Evolutionary conservation across 495 filamentous ascomycete genomes (phyloP).

Genomic region (Sporormia fimetaria): DNA sequence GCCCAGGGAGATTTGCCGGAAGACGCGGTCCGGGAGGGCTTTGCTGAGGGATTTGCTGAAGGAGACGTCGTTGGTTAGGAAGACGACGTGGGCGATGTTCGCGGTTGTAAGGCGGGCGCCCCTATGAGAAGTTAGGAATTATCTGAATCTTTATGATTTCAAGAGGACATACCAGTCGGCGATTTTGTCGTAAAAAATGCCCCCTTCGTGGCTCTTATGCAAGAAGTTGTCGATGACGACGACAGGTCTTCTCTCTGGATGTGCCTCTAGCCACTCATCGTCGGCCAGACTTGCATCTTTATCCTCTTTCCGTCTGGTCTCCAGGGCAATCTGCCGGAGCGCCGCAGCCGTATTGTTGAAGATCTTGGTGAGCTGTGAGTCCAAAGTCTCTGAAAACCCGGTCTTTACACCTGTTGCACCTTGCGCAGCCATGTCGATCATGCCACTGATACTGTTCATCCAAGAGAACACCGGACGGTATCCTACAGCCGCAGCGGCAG

Average conservation of each 20-base stretch:
- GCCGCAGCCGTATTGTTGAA: slow-evolving; percentile 75
- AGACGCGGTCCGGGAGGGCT: slow-evolving; percentile 80
- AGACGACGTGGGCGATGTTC: slow-evolving; percentile 94
- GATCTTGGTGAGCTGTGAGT: slow-evolving; percentile 85
- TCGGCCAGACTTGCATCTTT: slow-evolving; percentile 62
- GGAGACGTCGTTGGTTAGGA: slow-evolving; percentile 85
- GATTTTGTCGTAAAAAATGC: slow-evolving; percentile 77
- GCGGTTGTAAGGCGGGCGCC: slow-evolving; percentile 72
- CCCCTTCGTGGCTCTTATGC: slow-evolving; percentile 60
- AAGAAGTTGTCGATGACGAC: slow-evolving; percentile 93
- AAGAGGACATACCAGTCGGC: slow-evolving; percentile 51
- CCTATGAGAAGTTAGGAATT: slow-evolving; percentile 27
- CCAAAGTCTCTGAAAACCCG: slow-evolving; percentile 88
- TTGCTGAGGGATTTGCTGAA: slow-evolving; percentile 81
- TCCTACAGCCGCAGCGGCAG: slow-evolving; percentile 73
- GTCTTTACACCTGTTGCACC: slow-evolving; percentile 90
- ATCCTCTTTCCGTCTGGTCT: slow-evolving; percentile 54
- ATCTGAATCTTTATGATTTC: neutral
- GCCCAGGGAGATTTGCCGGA: slow-evolving; percentile 70
- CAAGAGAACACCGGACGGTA: slow-evolving; percentile 92
- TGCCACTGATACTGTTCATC: slow-evolving; percentile 87
- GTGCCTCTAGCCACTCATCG: slow-evolving; percentile 83
- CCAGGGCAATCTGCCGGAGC: slow-evolving; percentile 63
- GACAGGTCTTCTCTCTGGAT: slow-evolving; percentile 73
- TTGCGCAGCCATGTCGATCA: slow-evolving; percentile 84